These are phyloP conservation scores for Spiraea crenata DNA, from an alignment of 331 rosid species.

Conservation along the genomic window DNA sequence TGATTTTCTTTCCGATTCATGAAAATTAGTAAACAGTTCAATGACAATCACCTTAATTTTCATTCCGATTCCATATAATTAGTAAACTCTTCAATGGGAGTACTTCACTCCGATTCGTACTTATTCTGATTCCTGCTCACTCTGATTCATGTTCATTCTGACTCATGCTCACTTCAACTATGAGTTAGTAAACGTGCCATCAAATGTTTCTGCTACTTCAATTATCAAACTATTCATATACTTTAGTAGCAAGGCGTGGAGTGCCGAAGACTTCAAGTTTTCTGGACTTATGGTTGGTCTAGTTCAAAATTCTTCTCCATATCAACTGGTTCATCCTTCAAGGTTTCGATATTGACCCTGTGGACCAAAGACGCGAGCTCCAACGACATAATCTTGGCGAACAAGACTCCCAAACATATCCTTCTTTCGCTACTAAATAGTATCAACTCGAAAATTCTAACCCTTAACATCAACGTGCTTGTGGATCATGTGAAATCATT, in stretches of 20 bases:
- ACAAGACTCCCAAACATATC: background rate
- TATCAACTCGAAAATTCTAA: slow-evolving; percentile 7
- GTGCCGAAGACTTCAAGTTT: slow-evolving; percentile 3
- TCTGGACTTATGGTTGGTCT: background rate
- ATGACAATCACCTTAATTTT: too few relatives aligned
- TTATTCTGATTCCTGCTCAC: too few relatives aligned
- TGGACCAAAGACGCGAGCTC: slow-evolving; percentile 10
- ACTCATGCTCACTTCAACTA: too few relatives aligned
- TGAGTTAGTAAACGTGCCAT: too few relatives aligned
- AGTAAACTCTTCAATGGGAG: too few relatives aligned
- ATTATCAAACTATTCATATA: background rate
- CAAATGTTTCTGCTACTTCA: background rate
- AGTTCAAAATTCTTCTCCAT: background rate
- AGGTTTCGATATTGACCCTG: background rate
- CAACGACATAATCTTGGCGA: background rate
- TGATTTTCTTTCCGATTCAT: too few relatives aligned
- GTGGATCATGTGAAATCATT: slow-evolving; percentile 1
- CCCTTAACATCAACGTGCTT: slow-evolving; percentile 5
- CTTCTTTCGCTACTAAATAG: slow-evolving; percentile 10
- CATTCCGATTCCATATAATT: too few relatives aligned
- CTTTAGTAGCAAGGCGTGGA: background rate
- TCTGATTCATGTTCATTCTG: too few relatives aligned
- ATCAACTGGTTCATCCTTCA: background rate
- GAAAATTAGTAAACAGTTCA: too few relatives aligned
- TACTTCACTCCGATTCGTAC: too few relatives aligned